These are phyloP conservation scores for Sordariomycetes sp. DNA, from an alignment of 2,329 filamentous ascomycete species.

Conservation along the genomic window DNA sequence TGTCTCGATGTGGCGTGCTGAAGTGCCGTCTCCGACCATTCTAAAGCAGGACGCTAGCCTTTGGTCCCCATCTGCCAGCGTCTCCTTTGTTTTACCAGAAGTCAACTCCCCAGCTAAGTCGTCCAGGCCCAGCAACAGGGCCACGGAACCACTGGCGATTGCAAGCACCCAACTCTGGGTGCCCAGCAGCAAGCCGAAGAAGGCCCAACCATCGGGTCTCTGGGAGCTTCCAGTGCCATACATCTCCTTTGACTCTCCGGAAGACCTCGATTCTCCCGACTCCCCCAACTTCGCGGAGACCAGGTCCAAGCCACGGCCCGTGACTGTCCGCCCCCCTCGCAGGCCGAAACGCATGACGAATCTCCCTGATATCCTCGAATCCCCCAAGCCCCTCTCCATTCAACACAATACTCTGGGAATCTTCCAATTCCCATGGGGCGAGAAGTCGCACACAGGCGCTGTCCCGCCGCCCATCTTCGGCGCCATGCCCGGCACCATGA, in stretches of 20 bases:
- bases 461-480: conserved; percentile 30
- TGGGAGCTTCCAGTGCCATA: neutral
- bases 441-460: conserved; percentile 47
- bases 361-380: conserved; percentile 55
- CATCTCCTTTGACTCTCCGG: neutral
- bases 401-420: conserved; percentile 52
- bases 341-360: conserved; percentile 47
- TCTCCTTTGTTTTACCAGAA: neutral
- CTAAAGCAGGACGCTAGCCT: neutral
- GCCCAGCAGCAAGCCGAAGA: neutral
- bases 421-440: conserved; percentile 59
- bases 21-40: neutral
- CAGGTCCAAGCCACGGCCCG: neutral
- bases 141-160: neutral
- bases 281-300: conserved; percentile 6
- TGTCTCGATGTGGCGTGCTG: neutral
- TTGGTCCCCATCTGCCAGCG: neutral
- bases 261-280: neutral
- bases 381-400: conserved; percentile 47
- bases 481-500: conserved; percentile 44
- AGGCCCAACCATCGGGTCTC: neutral
- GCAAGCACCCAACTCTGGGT: conserved; percentile 1
- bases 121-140: neutral
- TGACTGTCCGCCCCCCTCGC: conserved; percentile 18
- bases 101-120: neutral